These are phyloP conservation scores for Neltuma alba DNA, from an alignment of 306 rosid species.

Conservation along the genomic window DNA sequence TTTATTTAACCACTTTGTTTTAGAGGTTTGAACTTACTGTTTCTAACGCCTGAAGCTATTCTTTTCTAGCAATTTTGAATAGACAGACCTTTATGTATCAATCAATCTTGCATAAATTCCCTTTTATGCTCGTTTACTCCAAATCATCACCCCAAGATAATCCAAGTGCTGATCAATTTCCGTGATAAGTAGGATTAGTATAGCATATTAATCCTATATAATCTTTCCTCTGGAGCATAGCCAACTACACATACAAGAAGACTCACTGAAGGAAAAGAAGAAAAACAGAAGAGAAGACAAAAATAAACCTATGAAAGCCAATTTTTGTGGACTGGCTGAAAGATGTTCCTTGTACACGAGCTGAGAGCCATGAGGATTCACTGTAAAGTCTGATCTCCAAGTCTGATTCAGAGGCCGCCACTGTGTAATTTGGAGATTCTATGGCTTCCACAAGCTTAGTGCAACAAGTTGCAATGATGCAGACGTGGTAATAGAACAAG, in stretches of 20 bases:
- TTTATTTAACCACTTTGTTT: not conserved
- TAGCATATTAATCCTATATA: not conserved
- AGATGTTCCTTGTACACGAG: constrained; percentile 55
- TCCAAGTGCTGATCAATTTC: not conserved
- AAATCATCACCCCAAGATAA: not conserved
- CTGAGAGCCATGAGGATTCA: constrained; percentile 72
- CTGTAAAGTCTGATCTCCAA: constrained; percentile 72
- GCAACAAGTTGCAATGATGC: constrained; percentile 30
- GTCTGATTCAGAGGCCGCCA: constrained; percentile 58
- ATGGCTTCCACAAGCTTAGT: constrained; percentile 34
- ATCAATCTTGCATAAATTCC: not conserved
- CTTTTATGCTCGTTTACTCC: not conserved
- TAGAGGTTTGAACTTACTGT: not conserved
- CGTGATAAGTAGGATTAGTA: not conserved
- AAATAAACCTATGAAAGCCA: constrained; percentile 79
- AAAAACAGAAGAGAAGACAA: not conserved
- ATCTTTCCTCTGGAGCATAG: not conserved
- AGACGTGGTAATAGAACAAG: constrained; percentile 18
- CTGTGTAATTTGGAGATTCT: constrained; percentile 62
- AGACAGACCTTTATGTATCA: not conserved
- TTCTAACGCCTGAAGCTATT: not conserved
- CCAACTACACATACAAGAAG: not conserved
- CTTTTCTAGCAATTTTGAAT: not conserved
- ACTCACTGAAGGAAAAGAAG: not conserved
- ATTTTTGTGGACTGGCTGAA: constrained; percentile 57